Base-by-base conservation (phyloP, 306 rosid genomes). In the Trichosanthes cucumerina region DNA sequence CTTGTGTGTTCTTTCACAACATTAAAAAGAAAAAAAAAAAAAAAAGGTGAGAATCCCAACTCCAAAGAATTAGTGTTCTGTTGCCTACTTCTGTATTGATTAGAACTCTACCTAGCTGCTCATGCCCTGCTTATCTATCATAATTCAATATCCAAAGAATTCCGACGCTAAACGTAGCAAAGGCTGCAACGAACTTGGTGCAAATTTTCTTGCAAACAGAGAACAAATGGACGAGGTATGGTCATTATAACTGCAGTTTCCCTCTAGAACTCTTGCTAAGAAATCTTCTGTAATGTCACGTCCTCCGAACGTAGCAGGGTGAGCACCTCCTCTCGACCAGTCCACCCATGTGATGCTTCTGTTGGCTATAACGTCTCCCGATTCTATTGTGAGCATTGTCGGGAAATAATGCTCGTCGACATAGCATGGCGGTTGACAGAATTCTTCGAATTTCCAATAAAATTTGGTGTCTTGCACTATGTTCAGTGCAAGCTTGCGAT, bases 361-460 rank as follows among this genome's bases (percentile, higher is more conserved):
- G 34, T 96, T 96, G 4, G 98, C 97, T 78, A 92, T 46, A 7
- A 60, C 38, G 34, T 79, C 70, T 54, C 87, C 89, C 3, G 93
- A 88, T 81, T 66, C 62, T 75, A 96, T 88, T 69, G 89, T 90
- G 16, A 96, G 86, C 99, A 96, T 90, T 46, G 99, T 96, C 0
- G 99, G 99, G 76, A 92, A 92, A 78, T 96, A 96, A 82, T 96
- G 99, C 86, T 96, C 99, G 43, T 96, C 99, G 0, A 96, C 97
- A 0, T 96, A 96, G 84, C 99, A 96, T 34, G 98, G 86, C 0
- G 99, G 99, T 62, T 86, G 49, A 18, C 99, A 96, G 83, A 84
- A 92, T 31, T 82, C 53, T 78, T 92, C 83, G 13, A 96, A 96
- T 68, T 83, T 86, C 0, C 87, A 82, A 82, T 91, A 89, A 59